Base-by-base conservation (phyloP, 768 basidiomycete species). In the Collybia sordida region DNA sequence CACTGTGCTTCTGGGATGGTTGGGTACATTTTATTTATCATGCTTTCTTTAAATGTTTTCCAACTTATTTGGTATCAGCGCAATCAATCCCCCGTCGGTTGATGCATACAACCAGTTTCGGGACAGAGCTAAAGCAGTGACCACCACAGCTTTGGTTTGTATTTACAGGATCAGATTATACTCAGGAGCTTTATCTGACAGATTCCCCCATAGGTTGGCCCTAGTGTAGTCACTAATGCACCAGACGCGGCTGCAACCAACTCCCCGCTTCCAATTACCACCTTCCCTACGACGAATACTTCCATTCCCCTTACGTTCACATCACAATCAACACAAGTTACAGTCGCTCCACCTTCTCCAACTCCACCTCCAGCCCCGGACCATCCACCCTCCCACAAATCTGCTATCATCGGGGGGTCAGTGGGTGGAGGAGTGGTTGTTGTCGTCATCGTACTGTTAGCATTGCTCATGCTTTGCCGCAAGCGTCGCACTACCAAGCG, bases 1-100 rank as follows among this genome's bases (percentile, higher is more conserved):
- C 74, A 73, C 45, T 76, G 73, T 58, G 54, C 56, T 17, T 54
- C 67, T 4, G 70, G 70, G 21, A 74, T 71, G 70, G 73, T 73
- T 28, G 72, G 71, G 72, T 72, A 50, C 53, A 68, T 61, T 6
- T 9, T 28, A 19, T 35, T 23, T 11, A 11, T 24, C 3, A 15
- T 39, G 7, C 7, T 6, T 18, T 15, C n/a, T 11, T 6, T 23
- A 11, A 21, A 25, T 7, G 19, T 21, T 31, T 22, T 25, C 41
- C 39, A 24, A 40, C 44, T 15, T 23, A 22, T 50, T 31, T 43
- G 36, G 11, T 6, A 31, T 18, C 42, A 73, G 73, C 4, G 70
- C 52, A 8, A 74, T 74, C 43, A 74, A 74, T 49, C 64, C 70
- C 3, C 63, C 70, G 42, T 62, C 68, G 34, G 59, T 59, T 18